Percentiles rank a stretch among this genome's conserved stretches.
Conservation (phyloP, 345 rosid species). For the Melaleuca quinquenervia region DNA sequence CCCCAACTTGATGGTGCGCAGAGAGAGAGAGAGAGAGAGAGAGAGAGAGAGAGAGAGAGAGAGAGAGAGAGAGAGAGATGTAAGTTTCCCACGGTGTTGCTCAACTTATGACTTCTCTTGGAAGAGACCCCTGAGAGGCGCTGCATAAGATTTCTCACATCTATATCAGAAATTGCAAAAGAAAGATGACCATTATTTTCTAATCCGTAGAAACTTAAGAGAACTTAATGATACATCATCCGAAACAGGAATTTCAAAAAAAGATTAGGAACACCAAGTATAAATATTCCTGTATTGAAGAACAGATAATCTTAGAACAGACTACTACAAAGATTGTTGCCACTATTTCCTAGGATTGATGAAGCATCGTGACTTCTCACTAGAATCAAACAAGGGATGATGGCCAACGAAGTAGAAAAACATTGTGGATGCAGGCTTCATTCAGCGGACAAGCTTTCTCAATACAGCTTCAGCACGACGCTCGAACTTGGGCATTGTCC, state of each 20-base stretch:
- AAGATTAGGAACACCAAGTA: background rate
- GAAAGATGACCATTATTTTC: background rate
- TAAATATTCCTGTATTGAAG: background rate
- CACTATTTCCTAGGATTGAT: background rate
- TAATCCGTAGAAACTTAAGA: background rate
- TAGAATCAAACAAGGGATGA: background rate
- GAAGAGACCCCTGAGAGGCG: background rate
- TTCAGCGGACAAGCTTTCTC: constrained; percentile 56
- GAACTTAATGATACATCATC: background rate
- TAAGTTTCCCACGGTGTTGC: background rate
- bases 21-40: background rate
- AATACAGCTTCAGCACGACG: constrained; percentile 78
- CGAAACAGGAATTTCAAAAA: background rate
- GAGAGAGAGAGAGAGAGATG: background rate
- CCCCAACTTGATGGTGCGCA: background rate
- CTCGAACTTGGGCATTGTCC: constrained; percentile 91
- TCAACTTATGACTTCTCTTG: background rate
- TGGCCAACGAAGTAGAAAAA: background rate
- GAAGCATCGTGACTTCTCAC: background rate
- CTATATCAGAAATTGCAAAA: background rate
- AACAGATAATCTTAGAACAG: background rate
- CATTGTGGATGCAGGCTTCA: background rate
- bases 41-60: background rate
- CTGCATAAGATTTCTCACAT: background rate
- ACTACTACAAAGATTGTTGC: background rate